phyloP scores from a whole-genome alignment of 75 land plant genomes.

The Chamaecyparis obtusa region DNA sequence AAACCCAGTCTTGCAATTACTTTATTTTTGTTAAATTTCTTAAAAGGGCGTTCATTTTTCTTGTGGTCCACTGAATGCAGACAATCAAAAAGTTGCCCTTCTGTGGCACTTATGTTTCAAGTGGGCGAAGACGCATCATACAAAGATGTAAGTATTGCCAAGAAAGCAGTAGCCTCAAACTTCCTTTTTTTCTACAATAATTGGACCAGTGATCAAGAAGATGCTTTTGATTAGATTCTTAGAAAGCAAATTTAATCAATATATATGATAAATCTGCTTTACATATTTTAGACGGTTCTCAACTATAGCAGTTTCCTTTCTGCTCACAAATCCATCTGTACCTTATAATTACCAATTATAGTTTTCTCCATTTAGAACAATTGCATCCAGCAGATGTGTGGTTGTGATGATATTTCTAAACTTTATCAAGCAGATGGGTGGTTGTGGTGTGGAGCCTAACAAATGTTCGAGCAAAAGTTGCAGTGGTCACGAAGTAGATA shows the following conservation, averaged over 20 bases:
- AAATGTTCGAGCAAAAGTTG: constrained; percentile 67
- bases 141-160: constrained; percentile 50
- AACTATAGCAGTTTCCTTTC: background rate
- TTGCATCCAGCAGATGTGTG: constrained; percentile 77
- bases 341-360: background rate
- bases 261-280: background rate
- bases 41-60: background rate
- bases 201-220: background rate
- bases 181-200: background rate
- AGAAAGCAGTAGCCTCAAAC: background rate
- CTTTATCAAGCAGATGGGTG: constrained; percentile 92
- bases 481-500: constrained; percentile 87
- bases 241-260: background rate
- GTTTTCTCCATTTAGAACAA: background rate
- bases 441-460: constrained; percentile 54
- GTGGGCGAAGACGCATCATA: constrained; percentile 83
- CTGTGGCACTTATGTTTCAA: constrained; percentile 92
- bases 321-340: background rate
- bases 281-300: too few species aligned
- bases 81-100: constrained; percentile 50
- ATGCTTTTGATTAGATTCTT: background rate
- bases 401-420: constrained; percentile 51
- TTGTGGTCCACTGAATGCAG: constrained; percentile 28
- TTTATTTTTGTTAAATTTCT: background rate
- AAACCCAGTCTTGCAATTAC: background rate